Base-by-base conservation (phyloP, 106 monocot genomes). In the Phalaenopsis equestris region DNA sequence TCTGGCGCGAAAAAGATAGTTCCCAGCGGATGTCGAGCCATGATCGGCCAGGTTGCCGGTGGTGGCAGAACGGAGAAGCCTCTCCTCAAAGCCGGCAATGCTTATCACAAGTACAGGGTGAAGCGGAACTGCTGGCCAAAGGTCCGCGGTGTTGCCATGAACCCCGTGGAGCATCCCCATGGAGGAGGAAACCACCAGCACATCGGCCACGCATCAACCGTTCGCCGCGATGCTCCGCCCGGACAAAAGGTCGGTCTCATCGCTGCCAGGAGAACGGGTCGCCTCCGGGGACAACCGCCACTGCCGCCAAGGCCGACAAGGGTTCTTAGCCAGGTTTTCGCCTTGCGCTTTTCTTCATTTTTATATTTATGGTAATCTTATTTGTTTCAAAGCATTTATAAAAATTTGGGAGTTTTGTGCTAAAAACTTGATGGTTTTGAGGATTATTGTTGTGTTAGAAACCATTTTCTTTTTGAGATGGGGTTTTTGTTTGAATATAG, bases 131-230 rank as follows among this genome's bases (percentile, higher is more conserved):
- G 86, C 80, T 89, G 89, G 89, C 89, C 89, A 30, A 89, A 89
- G 89, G 89, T 89, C 23, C 82, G 89, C 77, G 89, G 89, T 89
- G 89, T 89, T 77, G 89, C 89, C 37, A 89, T 89, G 89, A 89
- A 89, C 56, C 90, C 89, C 84, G 89, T 89, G 24, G 89, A 89
- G 80, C 89, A 89, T 84, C 89, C 89, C 38, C 89, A 89, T 8
- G 89, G 89, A 84, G 89, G 89, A 84, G 89, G 89, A 77, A 89
- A 89, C 84, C 89, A 89, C 78, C 89, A 89, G 80, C 89, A 89
- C 55, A 89, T 89, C 41, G 86, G 89, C 10, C 89, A 89, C 45
- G 89, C 89, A 43, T 86, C 84, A 30, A 89, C 86, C 6, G 89
- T 89, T 30, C 78, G 89, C 9, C 83, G 89, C 1, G 89, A 89